Conservation (phyloP, 2,329 filamentous ascomycete genomes). For the Periconia sp. region DNA sequence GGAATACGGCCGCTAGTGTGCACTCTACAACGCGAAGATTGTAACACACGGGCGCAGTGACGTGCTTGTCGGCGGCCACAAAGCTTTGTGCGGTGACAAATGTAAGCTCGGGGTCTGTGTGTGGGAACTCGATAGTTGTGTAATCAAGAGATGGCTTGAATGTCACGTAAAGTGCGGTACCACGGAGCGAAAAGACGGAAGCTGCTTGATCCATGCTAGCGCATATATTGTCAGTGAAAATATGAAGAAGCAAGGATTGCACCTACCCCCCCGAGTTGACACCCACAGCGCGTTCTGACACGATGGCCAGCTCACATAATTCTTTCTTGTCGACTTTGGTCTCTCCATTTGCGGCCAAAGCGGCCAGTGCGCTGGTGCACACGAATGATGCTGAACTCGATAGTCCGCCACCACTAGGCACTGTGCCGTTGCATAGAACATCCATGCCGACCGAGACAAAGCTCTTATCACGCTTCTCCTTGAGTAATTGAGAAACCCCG, state of each 20-base stretch:
- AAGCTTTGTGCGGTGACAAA: conserved; percentile 96
- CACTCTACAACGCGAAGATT: conserved; percentile 97
- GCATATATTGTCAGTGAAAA: conserved; percentile 26
- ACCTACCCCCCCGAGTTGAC: conserved; percentile 92
- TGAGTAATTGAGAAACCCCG: conserved; percentile 80
- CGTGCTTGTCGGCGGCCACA: conserved; percentile 91
- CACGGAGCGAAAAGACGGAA: conserved; percentile 88
- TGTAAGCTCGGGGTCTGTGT: conserved; percentile 79
- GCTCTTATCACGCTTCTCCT: conserved; percentile 65
- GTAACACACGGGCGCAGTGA: conserved; percentile 92
- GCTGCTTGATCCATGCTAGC: conserved; percentile 93
- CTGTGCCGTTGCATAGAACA: conserved; percentile 86
- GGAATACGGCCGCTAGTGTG: conserved; percentile 78
- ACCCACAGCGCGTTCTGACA: conserved; percentile 90
- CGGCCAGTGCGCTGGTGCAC: conserved; percentile 85
- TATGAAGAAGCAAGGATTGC: neutral
- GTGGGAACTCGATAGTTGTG: conserved; percentile 80
- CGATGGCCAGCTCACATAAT: conserved; percentile 89
- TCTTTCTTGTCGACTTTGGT: conserved; percentile 84
- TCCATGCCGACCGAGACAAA: conserved; percentile 81
- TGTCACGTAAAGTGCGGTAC: conserved; percentile 85
- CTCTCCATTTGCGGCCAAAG: conserved; percentile 84
- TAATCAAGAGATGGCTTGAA: conserved; percentile 82
- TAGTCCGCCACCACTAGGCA: conserved; percentile 89
- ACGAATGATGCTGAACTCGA: conserved; percentile 95